Percentiles rank a stretch among this genome's conserved stretches.
These are phyloP conservation scores for Colletotrichum sidae DNA, from an alignment of 2,329 filamentous ascomycete genomes.

Conservation along the genomic window DNA sequence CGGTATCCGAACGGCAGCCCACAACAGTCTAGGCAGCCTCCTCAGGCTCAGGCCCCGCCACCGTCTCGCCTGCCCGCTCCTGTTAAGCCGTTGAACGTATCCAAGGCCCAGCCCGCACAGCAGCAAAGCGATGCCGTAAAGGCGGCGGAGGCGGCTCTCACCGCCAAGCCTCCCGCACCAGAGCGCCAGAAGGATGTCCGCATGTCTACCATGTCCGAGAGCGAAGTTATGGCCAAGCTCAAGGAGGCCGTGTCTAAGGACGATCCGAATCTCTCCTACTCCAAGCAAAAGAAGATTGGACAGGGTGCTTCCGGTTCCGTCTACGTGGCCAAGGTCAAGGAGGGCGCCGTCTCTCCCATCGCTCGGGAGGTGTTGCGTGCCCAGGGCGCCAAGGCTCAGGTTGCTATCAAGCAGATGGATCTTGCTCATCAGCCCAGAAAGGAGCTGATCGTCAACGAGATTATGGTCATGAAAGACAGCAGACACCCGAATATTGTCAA, in stretches of 20 bases:
- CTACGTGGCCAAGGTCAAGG: slow-evolving; percentile 96
- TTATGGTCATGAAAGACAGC: slow-evolving; percentile 99
- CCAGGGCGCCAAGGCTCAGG: slow-evolving; percentile 85
- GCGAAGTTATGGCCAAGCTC: slow-evolving; percentile 95
- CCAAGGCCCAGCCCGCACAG: slow-evolving; percentile 67
- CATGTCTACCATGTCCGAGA: slow-evolving; percentile 98
- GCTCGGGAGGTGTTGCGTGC: slow-evolving; percentile 83
- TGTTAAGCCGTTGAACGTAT: slow-evolving; percentile 84
- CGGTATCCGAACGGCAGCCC: slow-evolving; percentile 68
- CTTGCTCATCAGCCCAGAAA: slow-evolving; percentile 96
- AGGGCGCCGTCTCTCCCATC: slow-evolving; percentile 82
- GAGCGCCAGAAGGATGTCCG: slow-evolving; percentile 92
- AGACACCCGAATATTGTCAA: slow-evolving; percentile 99
- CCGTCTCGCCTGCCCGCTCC: slow-evolving; percentile 68
- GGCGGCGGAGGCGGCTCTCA: slow-evolving; percentile 89
- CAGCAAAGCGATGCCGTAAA: slow-evolving; percentile 78
- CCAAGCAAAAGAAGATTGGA: slow-evolving; percentile 99
- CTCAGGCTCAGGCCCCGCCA: slow-evolving; percentile 45
- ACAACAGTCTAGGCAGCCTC: slow-evolving; percentile 57
- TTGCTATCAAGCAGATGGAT: slow-evolving; percentile 99
- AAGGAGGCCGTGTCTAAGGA: slow-evolving; percentile 96
- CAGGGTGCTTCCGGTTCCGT: slow-evolving; percentile 98
- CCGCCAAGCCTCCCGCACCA: slow-evolving; percentile 78
- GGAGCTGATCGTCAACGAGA: slow-evolving; percentile 98
- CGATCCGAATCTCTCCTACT: slow-evolving; percentile 93